These are phyloP conservation scores for Aspergillus olivimuriae DNA, from an alignment of 495 filamentous ascomycete species.

Conservation along the genomic window DNA sequence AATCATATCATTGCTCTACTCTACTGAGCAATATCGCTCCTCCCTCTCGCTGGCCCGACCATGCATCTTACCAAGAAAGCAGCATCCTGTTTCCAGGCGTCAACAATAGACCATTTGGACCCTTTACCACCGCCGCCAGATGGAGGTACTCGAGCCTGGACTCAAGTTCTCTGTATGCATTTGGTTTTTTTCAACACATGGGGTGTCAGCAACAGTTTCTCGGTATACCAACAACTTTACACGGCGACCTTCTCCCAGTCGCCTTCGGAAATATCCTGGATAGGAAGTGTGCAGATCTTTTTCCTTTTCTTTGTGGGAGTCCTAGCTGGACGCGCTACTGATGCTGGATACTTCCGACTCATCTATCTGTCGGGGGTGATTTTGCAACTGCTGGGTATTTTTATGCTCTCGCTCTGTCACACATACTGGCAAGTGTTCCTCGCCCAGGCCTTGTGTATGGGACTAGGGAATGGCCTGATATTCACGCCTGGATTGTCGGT, in stretches of 20 bases:
- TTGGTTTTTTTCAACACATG: slow-evolving; percentile 27
- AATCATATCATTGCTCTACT: too few species aligned
- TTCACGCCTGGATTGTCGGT: slow-evolving; percentile 56
- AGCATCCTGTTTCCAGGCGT: too few species aligned
- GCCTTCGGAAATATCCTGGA: slow-evolving; percentile 57
- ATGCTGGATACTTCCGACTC: slow-evolving; percentile 51
- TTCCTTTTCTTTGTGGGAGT: slow-evolving; percentile 23
- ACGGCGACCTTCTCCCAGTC: slow-evolving; percentile 30
- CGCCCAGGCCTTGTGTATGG: slow-evolving; percentile 61
- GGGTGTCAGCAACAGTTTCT: slow-evolving; percentile 28
- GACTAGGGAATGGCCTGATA: slow-evolving; percentile 57
- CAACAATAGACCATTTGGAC: too few species aligned
- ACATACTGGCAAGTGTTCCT: slow-evolving; percentile 48
- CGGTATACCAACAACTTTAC: slow-evolving; percentile 50
- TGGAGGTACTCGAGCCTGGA: slow-evolving; percentile 23
- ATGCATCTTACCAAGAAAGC: too few species aligned
- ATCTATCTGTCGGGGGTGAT: slow-evolving; percentile 39
- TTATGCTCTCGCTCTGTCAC: slow-evolving; percentile 46
- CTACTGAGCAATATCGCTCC: too few species aligned
- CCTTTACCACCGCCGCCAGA: slow-evolving; percentile 18
- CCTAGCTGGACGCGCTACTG: slow-evolving; percentile 50
- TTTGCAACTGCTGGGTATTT: slow-evolving; percentile 51
- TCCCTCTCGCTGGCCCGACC: too few species aligned
- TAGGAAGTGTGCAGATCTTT: slow-evolving; percentile 34
- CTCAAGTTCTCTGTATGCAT: slow-evolving; percentile 20